Percentiles rank a stretch among this genome's conserved stretches.
phyloP scores from a whole-genome alignment of 1,284 basidiomycete genomes.

The Tremellales sp. region DNA sequence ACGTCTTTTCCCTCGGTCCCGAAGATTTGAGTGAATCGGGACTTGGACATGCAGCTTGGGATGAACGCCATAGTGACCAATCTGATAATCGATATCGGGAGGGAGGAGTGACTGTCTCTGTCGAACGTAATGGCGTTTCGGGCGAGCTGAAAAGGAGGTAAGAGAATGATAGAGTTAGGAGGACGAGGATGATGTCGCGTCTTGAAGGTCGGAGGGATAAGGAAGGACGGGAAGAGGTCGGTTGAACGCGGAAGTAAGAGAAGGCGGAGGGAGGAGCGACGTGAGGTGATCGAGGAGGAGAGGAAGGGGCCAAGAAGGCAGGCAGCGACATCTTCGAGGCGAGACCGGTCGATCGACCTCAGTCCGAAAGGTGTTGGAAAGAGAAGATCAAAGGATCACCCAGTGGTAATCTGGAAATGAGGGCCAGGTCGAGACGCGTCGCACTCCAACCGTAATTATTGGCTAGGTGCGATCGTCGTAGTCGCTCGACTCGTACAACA shows the following conservation, averaged over 20 bases:
- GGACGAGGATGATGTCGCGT: conserved; percentile 40
- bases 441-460: too few species aligned
- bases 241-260: conserved; percentile 7
- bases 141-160: conserved; percentile 31
- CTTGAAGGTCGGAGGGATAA: conserved; percentile 31
- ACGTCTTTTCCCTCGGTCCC: conserved; percentile 11
- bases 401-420: too few species aligned
- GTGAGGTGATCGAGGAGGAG: conserved; percentile 29
- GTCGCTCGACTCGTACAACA: too few species aligned
- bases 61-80: background rate
- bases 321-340: conserved; percentile 11
- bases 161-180: conserved; percentile 38
- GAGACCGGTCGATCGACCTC: too few species aligned
- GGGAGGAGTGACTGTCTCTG: background rate
- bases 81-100: conserved; percentile 7
- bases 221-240: background rate
- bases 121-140: background rate
- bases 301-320: conserved; percentile 12
- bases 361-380: too few species aligned
- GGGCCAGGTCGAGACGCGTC: too few species aligned
- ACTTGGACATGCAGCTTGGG: background rate
- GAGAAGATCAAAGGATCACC: too few species aligned
- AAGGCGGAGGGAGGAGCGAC: conserved; percentile 13
- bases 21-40: background rate
- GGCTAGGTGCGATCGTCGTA: too few species aligned